Evolutionary conservation across 1,284 basidiomycete genomes (phyloP).

Genomic region (Leccinum variabile): DNA sequence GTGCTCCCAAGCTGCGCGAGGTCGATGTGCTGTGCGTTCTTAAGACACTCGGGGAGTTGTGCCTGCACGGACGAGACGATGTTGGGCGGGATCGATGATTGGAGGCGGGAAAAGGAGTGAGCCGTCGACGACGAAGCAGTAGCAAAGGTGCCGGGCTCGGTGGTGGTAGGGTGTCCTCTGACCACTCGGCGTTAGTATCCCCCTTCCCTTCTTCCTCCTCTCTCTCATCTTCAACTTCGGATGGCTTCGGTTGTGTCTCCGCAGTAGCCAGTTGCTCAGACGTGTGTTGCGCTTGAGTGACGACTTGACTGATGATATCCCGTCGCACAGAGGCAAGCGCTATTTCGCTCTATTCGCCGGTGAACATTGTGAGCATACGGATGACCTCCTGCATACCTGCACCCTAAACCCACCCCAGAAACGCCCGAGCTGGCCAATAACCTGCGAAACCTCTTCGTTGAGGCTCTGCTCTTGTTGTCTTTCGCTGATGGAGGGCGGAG

Average conservation of each 20-base stretch:
- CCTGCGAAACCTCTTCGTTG: constrained; percentile 85
- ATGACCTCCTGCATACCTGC: constrained; percentile 57
- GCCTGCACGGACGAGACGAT: constrained; percentile 68
- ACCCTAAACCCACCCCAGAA: constrained; percentile 90
- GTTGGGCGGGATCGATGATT: constrained; percentile 69
- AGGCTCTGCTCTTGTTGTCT: constrained; percentile 59
- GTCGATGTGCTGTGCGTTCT: constrained; percentile 63
- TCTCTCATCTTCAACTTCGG: constrained; percentile 14
- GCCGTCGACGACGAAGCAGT: constrained; percentile 28
- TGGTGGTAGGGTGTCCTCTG: constrained; percentile 29
- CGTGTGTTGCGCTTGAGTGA: constrained; percentile 77
- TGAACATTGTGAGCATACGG: constrained; percentile 2
- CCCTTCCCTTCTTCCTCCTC: constrained; percentile 3
- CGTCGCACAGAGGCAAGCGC: constrained; percentile 73
- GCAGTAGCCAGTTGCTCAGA: constrained; percentile 59
- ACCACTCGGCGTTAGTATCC: constrained; percentile 17
- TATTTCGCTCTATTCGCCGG: constrained; percentile 61
- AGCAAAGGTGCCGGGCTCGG: constrained; percentile 20
- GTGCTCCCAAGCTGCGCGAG: constrained; percentile 64
- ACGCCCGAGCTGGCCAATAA: constrained; percentile 78
- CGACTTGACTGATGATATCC: constrained; percentile 69
- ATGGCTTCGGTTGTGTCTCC: constrained; percentile 14
- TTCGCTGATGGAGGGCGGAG: constrained; percentile 40
- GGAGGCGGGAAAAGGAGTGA: constrained; percentile 64
- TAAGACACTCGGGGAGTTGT: constrained; percentile 65